phyloP scores from a whole-genome alignment of 352 stramenopile species.

The Halophytophthora polymorphica region DNA sequence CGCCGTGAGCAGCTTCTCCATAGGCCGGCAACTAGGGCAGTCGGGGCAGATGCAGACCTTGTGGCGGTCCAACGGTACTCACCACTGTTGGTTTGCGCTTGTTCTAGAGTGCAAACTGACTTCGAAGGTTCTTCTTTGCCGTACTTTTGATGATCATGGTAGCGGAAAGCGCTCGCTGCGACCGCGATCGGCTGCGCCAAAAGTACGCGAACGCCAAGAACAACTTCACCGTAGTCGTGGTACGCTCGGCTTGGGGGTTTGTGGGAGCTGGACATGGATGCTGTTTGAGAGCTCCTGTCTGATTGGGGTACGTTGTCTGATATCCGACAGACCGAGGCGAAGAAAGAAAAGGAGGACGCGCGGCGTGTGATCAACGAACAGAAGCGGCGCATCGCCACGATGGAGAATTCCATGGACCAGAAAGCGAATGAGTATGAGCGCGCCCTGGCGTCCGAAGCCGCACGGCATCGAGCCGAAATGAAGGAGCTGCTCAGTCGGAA shows the following conservation, averaged over 20 bases:
- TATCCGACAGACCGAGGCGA: conserved; percentile 50
- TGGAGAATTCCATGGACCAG: conserved; percentile 53
- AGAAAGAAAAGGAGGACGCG: conserved; percentile 68
- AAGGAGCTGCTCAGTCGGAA: conserved; percentile 47
- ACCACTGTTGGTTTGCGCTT: background rate
- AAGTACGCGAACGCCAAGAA: conserved; percentile 83
- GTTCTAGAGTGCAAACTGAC: too few relatives aligned
- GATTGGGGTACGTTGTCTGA: background rate
- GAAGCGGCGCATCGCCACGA: conserved; percentile 35
- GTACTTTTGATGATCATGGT: background rate
- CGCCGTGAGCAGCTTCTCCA: conserved; percentile 6
- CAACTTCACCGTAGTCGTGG: conserved; percentile 69
- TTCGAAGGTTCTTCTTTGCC: background rate
- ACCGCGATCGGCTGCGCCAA: conserved; percentile 64
- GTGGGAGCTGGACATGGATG: background rate
- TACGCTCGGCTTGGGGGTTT: conserved; percentile 14
- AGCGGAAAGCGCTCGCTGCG: conserved; percentile 48
- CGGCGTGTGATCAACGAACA: conserved; percentile 52
- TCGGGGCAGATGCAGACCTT: conserved; percentile 13
- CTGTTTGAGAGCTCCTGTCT: background rate
- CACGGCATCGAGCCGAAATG: conserved; percentile 51
- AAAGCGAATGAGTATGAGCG: conserved; percentile 65
- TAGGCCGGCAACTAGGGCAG: conserved; percentile 4
- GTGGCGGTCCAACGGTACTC: conserved; percentile 21
- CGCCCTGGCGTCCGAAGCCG: conserved; percentile 41